Evolutionary conservation across 495 filamentous ascomycete genomes (phyloP), one percentile per base, ranked within the genome.

Genomic region (Penicillium macrosclerotiorum): DNA sequence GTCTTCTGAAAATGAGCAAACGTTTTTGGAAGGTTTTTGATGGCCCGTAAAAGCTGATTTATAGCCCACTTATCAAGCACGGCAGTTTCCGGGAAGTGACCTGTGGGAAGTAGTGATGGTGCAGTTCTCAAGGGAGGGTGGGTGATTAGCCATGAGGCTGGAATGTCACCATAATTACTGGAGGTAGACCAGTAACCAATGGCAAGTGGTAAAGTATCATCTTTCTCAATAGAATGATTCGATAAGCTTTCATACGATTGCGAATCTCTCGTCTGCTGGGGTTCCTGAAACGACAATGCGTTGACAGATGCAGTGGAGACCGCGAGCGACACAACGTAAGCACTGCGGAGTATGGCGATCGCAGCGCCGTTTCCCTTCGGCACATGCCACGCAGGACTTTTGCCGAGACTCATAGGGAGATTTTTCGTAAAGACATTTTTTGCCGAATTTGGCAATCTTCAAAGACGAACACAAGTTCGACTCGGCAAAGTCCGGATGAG

Each of bases 311-410:
- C 48, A 59, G 32, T 37, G 23, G 19, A 55, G 8, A 2, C 55
- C 52, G 8, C 31, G 47, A 6, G 26, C 45, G 14, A 37, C 13
- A 31, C 55, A 55, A 3, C 51, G 52, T 3, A 44, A 44, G 38
- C 55, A 54, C 12, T 59, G 51, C 51, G 47, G 51, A 45, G 47
- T 55, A 49, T 50, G 54, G 2, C 50, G 49, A 30, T 54, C 47
- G 14, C 54, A 57, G 25, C 45, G 54, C 30, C 54, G 42, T 33
- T 57, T 54, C 11, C 49, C 46, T 11, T 42, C 45, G 12, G 46
- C 49, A 19, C 54, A 57, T 24, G 46, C 33, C 16, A 42, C 32
- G 9, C 54, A 57, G 2, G 45, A 54, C 24, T 57, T 57, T 13
- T 54, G 54, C 12, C 45, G 39, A 12, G 51, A 54, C 3, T 45